These are phyloP conservation scores for Pyrus bretschneideri DNA, from an alignment of 306 rosid species.

Conservation along the genomic window DNA sequence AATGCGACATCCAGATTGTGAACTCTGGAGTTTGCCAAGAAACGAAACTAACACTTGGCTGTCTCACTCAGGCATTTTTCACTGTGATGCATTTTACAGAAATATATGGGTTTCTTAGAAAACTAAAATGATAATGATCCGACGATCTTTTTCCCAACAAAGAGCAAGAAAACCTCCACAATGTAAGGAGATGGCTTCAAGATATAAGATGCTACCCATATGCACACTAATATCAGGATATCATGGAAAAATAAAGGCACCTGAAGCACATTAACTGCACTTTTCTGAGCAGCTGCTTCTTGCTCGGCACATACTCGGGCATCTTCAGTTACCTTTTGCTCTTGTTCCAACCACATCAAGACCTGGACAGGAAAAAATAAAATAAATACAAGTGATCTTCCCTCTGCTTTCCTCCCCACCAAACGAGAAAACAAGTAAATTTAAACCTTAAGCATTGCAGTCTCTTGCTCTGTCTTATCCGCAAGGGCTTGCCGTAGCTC, in stretches of 20 bases:
- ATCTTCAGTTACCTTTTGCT: conserved; percentile 77
- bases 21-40: conserved; percentile 16
- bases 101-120: background rate
- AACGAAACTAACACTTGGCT: background rate
- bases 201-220: background rate
- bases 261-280: conserved; percentile 63
- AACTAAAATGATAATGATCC: background rate
- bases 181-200: background rate
- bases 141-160: background rate
- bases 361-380: conserved; percentile 33
- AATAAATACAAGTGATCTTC: background rate
- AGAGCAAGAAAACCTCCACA: background rate
- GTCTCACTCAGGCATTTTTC: background rate
- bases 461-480: conserved; percentile 85
- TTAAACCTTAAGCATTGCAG: conserved; percentile 81
- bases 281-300: conserved; percentile 70
- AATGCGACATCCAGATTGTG: background rate
- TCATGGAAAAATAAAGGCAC: conserved; percentile 31
- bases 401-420: background rate
- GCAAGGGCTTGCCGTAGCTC: conserved; percentile 48
- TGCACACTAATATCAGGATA: background rate
- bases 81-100: background rate
- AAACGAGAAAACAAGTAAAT: conserved; percentile 19
- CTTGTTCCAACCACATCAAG: conserved; percentile 69
- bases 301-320: conserved; percentile 82